These are phyloP conservation scores for Pterocarpus santalinus DNA, from an alignment of 306 rosid genomes.

Conservation along the genomic window DNA sequence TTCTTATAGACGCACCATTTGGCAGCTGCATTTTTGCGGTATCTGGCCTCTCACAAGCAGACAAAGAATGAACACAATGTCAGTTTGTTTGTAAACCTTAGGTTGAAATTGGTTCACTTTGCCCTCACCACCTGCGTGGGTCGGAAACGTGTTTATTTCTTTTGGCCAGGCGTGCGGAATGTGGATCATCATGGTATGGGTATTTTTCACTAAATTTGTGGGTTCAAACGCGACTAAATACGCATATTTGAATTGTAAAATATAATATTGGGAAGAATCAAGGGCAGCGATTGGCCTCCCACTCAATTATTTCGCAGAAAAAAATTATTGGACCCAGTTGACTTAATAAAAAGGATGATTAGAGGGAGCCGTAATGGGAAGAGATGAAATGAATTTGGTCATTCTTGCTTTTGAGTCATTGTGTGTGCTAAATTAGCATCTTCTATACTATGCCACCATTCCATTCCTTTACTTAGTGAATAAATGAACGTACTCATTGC, in stretches of 20 bases:
- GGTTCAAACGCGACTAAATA: slow-evolving; percentile 5
- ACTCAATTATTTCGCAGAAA: slow-evolving; percentile 1
- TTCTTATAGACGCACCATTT: slow-evolving; percentile 45
- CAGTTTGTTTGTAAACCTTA: slow-evolving; percentile 34
- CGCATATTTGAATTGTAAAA: too few species aligned
- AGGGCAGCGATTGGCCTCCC: slow-evolving; percentile 34
- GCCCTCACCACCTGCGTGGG: slow-evolving; percentile 46
- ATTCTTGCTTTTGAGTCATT: neutral
- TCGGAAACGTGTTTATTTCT: slow-evolving; percentile 49
- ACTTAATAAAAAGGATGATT: slow-evolving; percentile 36
- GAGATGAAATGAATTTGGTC: slow-evolving; percentile 54
- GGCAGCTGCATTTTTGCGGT: slow-evolving; percentile 43
- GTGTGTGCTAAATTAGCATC: slow-evolving; percentile 22
- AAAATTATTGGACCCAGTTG: slow-evolving; percentile 44
- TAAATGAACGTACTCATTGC: neutral
- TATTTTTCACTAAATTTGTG: slow-evolving; percentile 17
- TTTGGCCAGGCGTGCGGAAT: slow-evolving; percentile 40
- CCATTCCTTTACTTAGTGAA: neutral
- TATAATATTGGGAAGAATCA: slow-evolving; percentile 22
- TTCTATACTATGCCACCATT: slow-evolving; percentile 24
- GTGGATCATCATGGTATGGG: slow-evolving; percentile 33
- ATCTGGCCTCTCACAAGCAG: slow-evolving; percentile 44
- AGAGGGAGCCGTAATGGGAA: slow-evolving; percentile 23
- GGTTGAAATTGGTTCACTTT: slow-evolving; percentile 41
- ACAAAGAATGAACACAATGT: slow-evolving; percentile 55